phyloP scores from a whole-genome alignment of 164 flowering plant genomes.

The Stephania yunnanensis region DNA sequence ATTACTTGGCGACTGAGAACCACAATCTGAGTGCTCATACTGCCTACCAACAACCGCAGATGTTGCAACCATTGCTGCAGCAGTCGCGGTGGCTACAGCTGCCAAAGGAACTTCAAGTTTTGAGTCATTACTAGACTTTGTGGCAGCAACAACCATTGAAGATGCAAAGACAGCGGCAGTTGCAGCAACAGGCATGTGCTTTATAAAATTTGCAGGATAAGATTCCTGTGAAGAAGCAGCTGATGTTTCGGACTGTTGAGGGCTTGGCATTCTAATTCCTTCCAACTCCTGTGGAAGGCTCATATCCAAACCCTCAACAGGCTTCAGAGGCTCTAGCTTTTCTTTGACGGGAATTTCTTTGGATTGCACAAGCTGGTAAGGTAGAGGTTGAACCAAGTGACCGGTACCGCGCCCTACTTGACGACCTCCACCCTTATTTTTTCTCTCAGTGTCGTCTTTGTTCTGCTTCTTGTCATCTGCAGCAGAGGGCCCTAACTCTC shows the following conservation, averaged over 20 bases:
- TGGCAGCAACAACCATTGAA: constrained; percentile 83
- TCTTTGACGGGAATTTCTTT: constrained; percentile 23
- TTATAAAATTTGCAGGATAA: not conserved
- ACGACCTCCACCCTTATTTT: constrained; percentile 25
- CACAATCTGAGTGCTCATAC: constrained; percentile 40
- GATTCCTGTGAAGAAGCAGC: not conserved
- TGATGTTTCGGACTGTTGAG: not conserved
- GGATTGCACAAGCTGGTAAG: constrained; percentile 33
- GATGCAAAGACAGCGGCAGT: constrained; percentile 92
- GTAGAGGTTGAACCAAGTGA: constrained; percentile 53
- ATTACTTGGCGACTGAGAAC: constrained; percentile 21
- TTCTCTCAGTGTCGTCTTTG: constrained; percentile 31
- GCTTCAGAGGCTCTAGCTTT: constrained; percentile 30
- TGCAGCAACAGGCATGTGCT: constrained; percentile 50
- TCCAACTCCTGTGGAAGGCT: constrained; percentile 23
- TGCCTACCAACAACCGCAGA: constrained; percentile 74
- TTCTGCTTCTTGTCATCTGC: constrained; percentile 29
- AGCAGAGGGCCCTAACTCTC: constrained; percentile 26
- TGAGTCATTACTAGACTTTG: constrained; percentile 44
- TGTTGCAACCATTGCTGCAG: constrained; percentile 86
- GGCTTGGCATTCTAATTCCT: constrained; percentile 12
- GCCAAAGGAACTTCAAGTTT: not conserved
- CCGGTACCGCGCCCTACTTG: constrained; percentile 27
- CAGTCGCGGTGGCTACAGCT: constrained; percentile 65
- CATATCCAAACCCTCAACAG: constrained; percentile 31